Base-by-base conservation (phyloP, 129 eudicot genomes). In the Flaveria bidentis region DNA sequence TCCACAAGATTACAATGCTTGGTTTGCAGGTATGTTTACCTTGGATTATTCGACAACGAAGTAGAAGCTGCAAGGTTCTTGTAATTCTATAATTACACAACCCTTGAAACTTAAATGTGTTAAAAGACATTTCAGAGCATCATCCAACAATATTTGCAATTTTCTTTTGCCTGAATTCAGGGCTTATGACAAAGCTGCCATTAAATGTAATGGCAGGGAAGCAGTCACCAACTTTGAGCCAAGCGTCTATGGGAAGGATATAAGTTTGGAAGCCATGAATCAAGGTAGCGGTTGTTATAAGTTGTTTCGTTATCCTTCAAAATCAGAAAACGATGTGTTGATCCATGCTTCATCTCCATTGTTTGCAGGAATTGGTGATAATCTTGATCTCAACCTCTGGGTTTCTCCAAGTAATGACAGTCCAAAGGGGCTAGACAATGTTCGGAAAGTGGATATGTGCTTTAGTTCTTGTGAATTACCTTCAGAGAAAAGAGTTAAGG, bases 51-150 rank as follows among this genome's bases (percentile, higher is more conserved):
- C 90, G 90, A 91, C 89, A 88, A 79, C 45, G 90, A 91, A 88
- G 86, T 79, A 81, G 92, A 91, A 82, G 97, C 96, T 82, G 97
- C 97, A 87, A 89, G 97, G 96, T 91, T 85, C 82, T 87, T 76
- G 78, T 80, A 74, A 80, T 67, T 51, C 41, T 56, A 74, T 82
- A 76, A 58, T 81, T 73, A 71, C 65, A 76, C 39, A 77, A 76
- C 55, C 60, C 78, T 52, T 73, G 49, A 79, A 71, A 79, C 67
- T 67, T 74, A 47, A 47, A 56, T 75, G 51, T 81, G 70, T 75
- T 71, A 7, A 30, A 25, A 66, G 6, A 42, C 67, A 46, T 44
- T 26, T 46, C 2, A 56, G 46, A 60, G 36, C 58, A 74, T 76
- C 61, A 80, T 74, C 77, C 84, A 84, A 82, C 82, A 78, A 52